A percentile compares a stretch with the other conserved stretches of the same genome.
These are phyloP conservation scores for Candida schatavii DNA, from an alignment of 805 yeast species.

Conservation along the genomic window DNA sequence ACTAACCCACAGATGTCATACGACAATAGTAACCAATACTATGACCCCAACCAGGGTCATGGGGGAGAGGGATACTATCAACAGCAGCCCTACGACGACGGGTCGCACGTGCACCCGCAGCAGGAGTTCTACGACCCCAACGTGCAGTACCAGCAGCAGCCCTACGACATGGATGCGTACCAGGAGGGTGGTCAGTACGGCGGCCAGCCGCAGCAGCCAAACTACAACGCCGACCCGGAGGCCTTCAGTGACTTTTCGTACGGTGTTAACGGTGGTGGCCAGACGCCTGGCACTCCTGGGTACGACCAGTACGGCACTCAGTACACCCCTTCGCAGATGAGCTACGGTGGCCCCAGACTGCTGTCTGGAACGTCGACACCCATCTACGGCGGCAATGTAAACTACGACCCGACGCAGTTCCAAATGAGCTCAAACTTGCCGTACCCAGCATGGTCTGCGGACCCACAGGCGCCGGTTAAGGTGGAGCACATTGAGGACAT, in stretches of 20 bases:
- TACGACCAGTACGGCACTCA: slow-evolving; percentile 68
- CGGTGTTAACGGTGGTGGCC: slow-evolving; percentile 42
- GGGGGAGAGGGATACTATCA: slow-evolving; percentile 31
- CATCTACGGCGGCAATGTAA: slow-evolving; percentile 65
- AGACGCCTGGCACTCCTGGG: slow-evolving; percentile 56
- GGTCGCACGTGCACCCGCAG: slow-evolving; percentile 19
- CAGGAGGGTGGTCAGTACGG: slow-evolving; percentile 41
- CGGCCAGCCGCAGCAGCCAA: slow-evolving; percentile 41
- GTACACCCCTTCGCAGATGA: slow-evolving; percentile 83
- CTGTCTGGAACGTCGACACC: slow-evolving; percentile 91
- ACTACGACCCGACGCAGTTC: slow-evolving; percentile 57
- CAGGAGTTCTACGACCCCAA: slow-evolving; percentile 54
- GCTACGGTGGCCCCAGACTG: slow-evolving; percentile 81
- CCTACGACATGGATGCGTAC: slow-evolving; percentile 47
- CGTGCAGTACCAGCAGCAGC: slow-evolving; percentile 49
- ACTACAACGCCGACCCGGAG: slow-evolving; percentile 51
- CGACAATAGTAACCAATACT: slow-evolving; percentile 50
- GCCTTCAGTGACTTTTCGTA: slow-evolving; percentile 67
- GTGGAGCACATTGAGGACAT: slow-evolving; percentile 84
- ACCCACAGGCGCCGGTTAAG: slow-evolving; percentile 81
- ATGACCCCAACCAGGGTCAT: slow-evolving; percentile 40
- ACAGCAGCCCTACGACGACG: slow-evolving; percentile 25
- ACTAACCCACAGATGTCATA: slow-evolving; percentile 48
- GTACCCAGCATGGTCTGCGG: slow-evolving; percentile 99
- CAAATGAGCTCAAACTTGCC: slow-evolving; percentile 84